phyloP scores from a whole-genome alignment of 169 alveolate species.

The Perkinsus chesapeaki region DNA sequence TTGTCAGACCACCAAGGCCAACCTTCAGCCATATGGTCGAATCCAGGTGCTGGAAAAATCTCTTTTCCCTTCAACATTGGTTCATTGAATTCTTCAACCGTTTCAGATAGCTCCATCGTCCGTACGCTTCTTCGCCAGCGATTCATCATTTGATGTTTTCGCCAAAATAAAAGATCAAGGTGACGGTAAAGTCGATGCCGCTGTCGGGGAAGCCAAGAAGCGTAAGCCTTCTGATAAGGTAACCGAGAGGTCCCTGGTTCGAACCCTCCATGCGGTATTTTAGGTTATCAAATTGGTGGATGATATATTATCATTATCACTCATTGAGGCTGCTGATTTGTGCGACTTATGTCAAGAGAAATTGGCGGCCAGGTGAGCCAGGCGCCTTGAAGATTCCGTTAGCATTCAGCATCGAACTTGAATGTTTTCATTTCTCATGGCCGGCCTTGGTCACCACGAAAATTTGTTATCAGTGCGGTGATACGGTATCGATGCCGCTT shows the following conservation, averaged over 20 bases:
- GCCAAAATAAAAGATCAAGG: constrained; percentile 24
- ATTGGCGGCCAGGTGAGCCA: constrained; percentile 33
- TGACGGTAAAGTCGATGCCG: background rate
- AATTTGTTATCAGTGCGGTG: too few species aligned
- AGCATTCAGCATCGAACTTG: too few species aligned
- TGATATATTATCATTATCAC: constrained; percentile 60
- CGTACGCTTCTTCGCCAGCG: background rate
- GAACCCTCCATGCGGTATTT: constrained; percentile 15
- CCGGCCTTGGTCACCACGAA: too few species aligned
- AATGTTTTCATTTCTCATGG: too few species aligned
- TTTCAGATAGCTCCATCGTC: too few species aligned
- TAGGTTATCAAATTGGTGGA: constrained; percentile 64
- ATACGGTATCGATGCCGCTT: too few species aligned
- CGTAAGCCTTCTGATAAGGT: constrained; percentile 27
- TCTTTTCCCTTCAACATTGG: too few species aligned
- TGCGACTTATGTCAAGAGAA: constrained; percentile 71
- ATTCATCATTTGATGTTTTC: constrained; percentile 25
- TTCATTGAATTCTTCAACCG: too few species aligned
- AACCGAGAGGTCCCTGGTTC: background rate
- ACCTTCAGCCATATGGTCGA: too few species aligned
- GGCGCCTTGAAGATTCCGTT: too few species aligned
- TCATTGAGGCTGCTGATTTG: constrained; percentile 73
- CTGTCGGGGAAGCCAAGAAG: constrained; percentile 9
- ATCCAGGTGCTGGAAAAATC: too few species aligned
- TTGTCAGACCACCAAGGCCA: too few species aligned